These are phyloP conservation scores for Mortierella sp. DNA, from an alignment of 371 early-diverging fungal species.

Conservation along the genomic window DNA sequence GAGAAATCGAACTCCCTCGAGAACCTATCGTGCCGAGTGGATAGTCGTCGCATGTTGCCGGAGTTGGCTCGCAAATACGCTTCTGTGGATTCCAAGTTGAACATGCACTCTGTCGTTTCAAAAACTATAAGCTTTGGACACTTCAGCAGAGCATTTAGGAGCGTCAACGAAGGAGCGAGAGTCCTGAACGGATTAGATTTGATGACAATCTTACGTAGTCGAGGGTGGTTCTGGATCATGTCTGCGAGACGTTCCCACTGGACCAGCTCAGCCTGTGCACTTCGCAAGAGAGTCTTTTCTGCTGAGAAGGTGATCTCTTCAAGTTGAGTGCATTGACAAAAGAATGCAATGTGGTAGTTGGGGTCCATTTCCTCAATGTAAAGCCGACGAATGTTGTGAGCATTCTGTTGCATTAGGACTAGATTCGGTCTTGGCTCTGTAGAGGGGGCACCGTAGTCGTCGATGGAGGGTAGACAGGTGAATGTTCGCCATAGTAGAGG, in stretches of 20 bases:
- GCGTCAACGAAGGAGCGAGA: background rate
- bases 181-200: background rate
- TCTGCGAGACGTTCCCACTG: conserved; percentile 14
- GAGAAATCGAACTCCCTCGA: background rate
- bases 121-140: conserved; percentile 26
- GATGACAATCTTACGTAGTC: conserved; percentile 18
- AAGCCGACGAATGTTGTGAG: conserved; percentile 16
- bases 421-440: background rate
- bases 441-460: background rate
- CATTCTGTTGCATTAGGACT: conserved; percentile 19
- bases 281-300: background rate
- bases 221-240: conserved; percentile 22
- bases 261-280: background rate
- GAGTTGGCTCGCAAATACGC: conserved; percentile 8
- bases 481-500: conserved; percentile 29
- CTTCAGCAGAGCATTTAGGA: background rate
- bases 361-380: conserved; percentile 14
- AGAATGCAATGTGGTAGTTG: background rate
- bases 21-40: background rate
- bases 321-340: conserved; percentile 15
- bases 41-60: conserved; percentile 15
- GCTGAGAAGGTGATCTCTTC: conserved; percentile 3
- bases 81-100: background rate
- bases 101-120: conserved; percentile 8
- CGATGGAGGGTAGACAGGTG: background rate